Evolutionary conservation across 2,329 filamentous ascomycete genomes (phyloP), one percentile per base, ranked within the genome.

Genomic region (Cytospora leucostoma): DNA sequence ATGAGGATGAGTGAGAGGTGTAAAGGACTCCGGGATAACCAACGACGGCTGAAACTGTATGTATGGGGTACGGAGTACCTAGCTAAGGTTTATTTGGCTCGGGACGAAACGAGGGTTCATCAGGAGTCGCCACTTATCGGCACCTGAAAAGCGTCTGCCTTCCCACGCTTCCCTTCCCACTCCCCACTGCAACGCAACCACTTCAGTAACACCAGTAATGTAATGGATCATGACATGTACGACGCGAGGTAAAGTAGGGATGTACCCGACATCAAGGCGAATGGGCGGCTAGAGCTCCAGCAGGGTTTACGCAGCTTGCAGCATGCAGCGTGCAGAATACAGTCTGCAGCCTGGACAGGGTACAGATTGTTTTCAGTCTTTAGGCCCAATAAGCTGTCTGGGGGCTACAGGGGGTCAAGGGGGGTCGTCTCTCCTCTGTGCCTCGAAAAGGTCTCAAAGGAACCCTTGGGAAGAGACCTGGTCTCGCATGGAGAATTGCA

Each of bases 111-210:
- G 17, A n/a, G 17, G 17, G 15, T 44, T n/a, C 40, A 15, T 44
- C n/a, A 47, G 44, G 44, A 47, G 19, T 47, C 44, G 44, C 44
- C 44, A 47, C 44, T 47, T 19, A 8, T 47, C 44, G 12, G 3
- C 44, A 47, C 44, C 21, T 47, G 27, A 27, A 19, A 19, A 19
- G 44, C 44, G 44, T 7, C 44, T 19, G 19, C 44, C 44, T 47
- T 19, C n/a, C 40, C 40, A 47, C 40, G n/a, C n/a, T n/a, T n/a
- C 27, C 27, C 27, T 27, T 27, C 27, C 27, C 27, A 27, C 27
- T 47, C 44, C n/a, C 44, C 44, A 47, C 44, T 47, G 44, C 44
- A 47, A 47, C 44, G 44, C 44, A 47, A 47, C n/a, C 44, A 47
- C n/a, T 47, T n/a, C 27, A 27, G 4, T 4, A 19, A 37, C n/a